Evolutionary conservation across 2,329 filamentous ascomycete genomes (phyloP).

Genomic region (Chaetomium strumarium): DNA sequence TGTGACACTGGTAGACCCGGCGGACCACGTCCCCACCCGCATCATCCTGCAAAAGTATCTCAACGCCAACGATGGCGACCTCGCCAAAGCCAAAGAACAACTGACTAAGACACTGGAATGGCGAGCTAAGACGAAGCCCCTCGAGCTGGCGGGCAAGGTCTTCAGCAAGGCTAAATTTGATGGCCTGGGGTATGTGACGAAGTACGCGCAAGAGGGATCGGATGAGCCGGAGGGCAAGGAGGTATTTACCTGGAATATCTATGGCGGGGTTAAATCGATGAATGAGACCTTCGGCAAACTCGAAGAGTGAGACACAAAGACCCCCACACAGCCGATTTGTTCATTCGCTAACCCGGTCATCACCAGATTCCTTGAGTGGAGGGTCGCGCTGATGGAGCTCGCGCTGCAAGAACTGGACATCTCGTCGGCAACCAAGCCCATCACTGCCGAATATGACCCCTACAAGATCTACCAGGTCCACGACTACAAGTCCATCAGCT

Average conservation of each 20-base stretch:
- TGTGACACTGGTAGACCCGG: slow-evolving; percentile 54
- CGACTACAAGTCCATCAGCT: slow-evolving; percentile 84
- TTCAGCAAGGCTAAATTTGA: slow-evolving; percentile 68
- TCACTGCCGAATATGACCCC: slow-evolving; percentile 70
- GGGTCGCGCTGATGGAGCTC: slow-evolving; percentile 84
- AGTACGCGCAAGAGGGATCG: slow-evolving; percentile 46
- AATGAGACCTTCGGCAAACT: slow-evolving; percentile 75
- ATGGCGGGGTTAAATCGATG: slow-evolving; percentile 78
- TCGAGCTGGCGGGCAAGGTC: slow-evolving; percentile 56
- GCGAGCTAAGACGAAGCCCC: slow-evolving; percentile 70
- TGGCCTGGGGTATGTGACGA: slow-evolving; percentile 74
- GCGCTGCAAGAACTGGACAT: slow-evolving; percentile 71
- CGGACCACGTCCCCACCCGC: slow-evolving; percentile 63
- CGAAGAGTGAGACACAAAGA: slow-evolving; percentile 58
- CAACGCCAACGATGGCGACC: slow-evolving; percentile 76
- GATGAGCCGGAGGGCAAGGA: slow-evolving; percentile 42
- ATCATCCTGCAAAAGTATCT: slow-evolving; percentile 91
- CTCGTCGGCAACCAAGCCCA: slow-evolving; percentile 59
- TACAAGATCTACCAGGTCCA: slow-evolving; percentile 92
- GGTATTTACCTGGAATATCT: slow-evolving; percentile 88
- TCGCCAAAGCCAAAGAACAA: slow-evolving; percentile 69
- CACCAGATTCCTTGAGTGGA: slow-evolving; percentile 78
- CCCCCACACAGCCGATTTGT: background rate
- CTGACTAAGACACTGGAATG: slow-evolving; percentile 74
- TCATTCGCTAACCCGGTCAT: background rate